A percentile compares a stretch with the other conserved stretches of the same genome.
Evolutionary conservation across 2,329 filamentous ascomycete genomes (phyloP).

Genomic region (Paecilomyces fulvus): DNA sequence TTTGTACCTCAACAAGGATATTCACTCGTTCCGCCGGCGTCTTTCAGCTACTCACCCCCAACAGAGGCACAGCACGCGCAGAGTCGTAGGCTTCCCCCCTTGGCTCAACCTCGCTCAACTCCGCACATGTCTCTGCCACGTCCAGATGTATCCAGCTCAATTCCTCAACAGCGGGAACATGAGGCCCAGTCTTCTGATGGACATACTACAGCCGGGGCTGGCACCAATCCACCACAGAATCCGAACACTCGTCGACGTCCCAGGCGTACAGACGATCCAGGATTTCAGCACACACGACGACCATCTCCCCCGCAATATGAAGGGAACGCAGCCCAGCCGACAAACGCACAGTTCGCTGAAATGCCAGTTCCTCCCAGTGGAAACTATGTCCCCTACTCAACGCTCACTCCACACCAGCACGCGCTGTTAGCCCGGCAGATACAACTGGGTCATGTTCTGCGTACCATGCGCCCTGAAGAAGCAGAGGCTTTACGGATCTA

Average conservation of each 20-base stretch:
- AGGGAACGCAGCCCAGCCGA: neutral
- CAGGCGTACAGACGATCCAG: constrained; percentile 3
- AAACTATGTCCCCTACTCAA: neutral
- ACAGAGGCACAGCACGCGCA: neutral
- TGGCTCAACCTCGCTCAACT: neutral
- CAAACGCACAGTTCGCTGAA: neutral
- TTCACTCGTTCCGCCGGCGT: neutral
- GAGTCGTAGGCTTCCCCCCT: neutral
- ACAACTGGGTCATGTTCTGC: constrained; percentile 7
- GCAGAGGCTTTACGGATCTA: constrained; percentile 6
- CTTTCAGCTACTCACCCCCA: neutral
- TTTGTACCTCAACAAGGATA: constrained; percentile 1
- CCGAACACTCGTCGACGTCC: constrained; percentile 4
- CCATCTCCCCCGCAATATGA: constrained; percentile 1
- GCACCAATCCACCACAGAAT: neutral
- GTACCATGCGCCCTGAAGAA: constrained; percentile 5
- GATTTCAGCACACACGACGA: constrained; percentile 1
- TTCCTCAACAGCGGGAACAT: constrained; percentile 7
- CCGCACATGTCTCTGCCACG: constrained; percentile 3
- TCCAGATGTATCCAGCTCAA: constrained; percentile 3
- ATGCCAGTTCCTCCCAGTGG: neutral
- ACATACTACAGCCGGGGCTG: neutral
- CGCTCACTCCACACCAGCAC: constrained; percentile 5
- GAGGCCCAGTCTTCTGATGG: constrained; percentile 1
- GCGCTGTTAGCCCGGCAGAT: constrained; percentile 3